Conservation (phyloP, 345 rosid species). For the Zanthoxylum bungeanum region DNA sequence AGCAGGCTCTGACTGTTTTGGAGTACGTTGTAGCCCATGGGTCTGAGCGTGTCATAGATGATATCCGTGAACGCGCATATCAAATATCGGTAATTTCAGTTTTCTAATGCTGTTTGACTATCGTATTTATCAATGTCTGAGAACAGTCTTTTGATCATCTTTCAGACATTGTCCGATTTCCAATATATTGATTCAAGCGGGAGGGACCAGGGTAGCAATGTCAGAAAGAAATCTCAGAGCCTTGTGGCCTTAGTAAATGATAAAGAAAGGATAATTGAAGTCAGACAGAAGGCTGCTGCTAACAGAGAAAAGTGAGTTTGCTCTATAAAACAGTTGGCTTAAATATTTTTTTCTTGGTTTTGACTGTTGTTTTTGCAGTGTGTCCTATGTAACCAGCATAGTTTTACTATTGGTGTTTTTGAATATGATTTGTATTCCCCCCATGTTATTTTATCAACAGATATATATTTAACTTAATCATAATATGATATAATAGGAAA, state of each 20-base stretch:
- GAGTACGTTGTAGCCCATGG: conserved; percentile 92
- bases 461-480: neutral
- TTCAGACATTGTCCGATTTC: conserved; percentile 78
- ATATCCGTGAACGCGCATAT: conserved; percentile 78
- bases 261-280: conserved; percentile 85
- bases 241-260: conserved; percentile 89
- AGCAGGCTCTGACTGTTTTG: conserved; percentile 78
- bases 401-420: conserved; percentile 1
- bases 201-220: conserved; percentile 96
- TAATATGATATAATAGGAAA: neutral
- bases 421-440: neutral
- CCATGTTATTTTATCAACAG: neutral
- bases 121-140: conserved; percentile 5
- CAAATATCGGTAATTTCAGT: conserved; percentile 69
- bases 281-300: conserved; percentile 90
- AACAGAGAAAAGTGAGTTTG: conserved; percentile 88
- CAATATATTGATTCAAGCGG: conserved; percentile 94
- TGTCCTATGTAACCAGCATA: no score
- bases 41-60: conserved; percentile 89
- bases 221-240: conserved; percentile 91
- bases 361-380: neutral
- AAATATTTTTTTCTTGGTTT: neutral
- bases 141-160: conserved; percentile 20
- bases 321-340: conserved; percentile 5
- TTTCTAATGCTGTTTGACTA: conserved; percentile 12